A percentile compares a stretch with the other conserved stretches of the same genome.
Evolutionary conservation across 495 filamentous ascomycete genomes (phyloP).

Genomic region (Penicillium canariense): DNA sequence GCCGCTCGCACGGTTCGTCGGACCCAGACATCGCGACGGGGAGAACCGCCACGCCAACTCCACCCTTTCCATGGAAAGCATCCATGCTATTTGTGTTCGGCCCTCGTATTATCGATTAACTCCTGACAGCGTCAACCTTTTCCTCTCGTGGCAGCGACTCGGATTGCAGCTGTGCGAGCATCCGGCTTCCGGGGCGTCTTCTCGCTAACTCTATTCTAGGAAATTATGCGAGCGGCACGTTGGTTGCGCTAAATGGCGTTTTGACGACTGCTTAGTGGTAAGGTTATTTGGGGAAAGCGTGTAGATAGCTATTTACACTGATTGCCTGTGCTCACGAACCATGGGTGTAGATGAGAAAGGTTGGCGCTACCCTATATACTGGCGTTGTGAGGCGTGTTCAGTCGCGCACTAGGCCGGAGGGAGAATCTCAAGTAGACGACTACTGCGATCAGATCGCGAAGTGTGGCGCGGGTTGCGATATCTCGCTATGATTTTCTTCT

Average conservation of each 20-base stretch:
- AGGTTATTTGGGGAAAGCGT: not conserved
- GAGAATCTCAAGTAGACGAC: not conserved
- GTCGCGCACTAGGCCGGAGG: not conserved
- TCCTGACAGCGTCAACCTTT: not conserved
- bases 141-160: not conserved
- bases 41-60: slow-evolving; percentile 3
- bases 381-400: not conserved
- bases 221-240: slow-evolving; percentile 1
- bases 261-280: not conserved
- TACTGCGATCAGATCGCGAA: not conserved
- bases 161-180: not conserved
- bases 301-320: not conserved
- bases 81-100: slow-evolving; percentile 3
- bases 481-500: too few relatives aligned
- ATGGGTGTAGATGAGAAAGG: not conserved
- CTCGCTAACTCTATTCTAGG: slow-evolving; percentile 1
- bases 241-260: slow-evolving; percentile 1
- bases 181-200: not conserved
- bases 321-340: not conserved
- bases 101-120: slow-evolving; percentile 1
- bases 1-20: not conserved
- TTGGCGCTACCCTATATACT: not conserved
- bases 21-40: slow-evolving; percentile 3
- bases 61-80: slow-evolving; percentile 3
- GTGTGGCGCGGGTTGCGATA: too few relatives aligned